Evolutionary conservation across 2,329 filamentous ascomycete species (phyloP).

Genomic region (Teratosphaeria nubilosa): DNA sequence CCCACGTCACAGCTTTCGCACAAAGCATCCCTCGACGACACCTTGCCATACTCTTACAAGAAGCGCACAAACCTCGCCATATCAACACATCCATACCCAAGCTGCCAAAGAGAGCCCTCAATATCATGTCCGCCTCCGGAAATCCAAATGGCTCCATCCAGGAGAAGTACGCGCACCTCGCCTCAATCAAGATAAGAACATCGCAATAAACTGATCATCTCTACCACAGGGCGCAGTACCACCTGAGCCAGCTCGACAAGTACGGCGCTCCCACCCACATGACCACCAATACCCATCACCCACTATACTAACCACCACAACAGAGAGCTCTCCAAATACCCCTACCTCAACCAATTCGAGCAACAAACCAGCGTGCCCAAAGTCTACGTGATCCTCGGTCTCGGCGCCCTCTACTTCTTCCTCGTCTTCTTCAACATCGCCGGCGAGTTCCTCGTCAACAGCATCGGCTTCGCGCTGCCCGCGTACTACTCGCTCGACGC

Average conservation of each 20-base stretch:
- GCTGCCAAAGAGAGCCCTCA: neutral
- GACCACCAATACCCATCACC: too few species aligned
- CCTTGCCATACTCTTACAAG: neutral
- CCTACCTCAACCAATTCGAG: slow-evolving; percentile 73
- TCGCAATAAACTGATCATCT: neutral
- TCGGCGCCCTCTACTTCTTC: slow-evolving; percentile 75
- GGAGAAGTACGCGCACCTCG: slow-evolving; percentile 4
- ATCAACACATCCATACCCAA: neutral
- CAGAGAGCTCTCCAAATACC: slow-evolving; percentile 72
- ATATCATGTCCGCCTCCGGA: neutral
- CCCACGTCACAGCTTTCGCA: neutral
- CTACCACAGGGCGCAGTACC: slow-evolving; percentile 33
- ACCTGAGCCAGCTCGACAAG: slow-evolving; percentile 67
- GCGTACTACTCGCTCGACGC: slow-evolving; percentile 76
- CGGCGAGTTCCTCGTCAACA: slow-evolving; percentile 77
- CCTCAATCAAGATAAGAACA: neutral
- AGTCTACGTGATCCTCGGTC: slow-evolving; percentile 69
- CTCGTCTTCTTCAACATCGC: slow-evolving; percentile 88
- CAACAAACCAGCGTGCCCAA: slow-evolving; percentile 75
- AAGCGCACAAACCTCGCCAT: neutral
- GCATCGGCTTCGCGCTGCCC: slow-evolving; percentile 72
- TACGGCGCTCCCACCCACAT: too few species aligned
- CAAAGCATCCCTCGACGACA: neutral
- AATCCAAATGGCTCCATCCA: slow-evolving; percentile 4
- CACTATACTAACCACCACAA: slow-evolving; percentile 9